Evolutionary conservation across 306 rosid genomes (phyloP).

Genomic region (Spatholobus suberectus): DNA sequence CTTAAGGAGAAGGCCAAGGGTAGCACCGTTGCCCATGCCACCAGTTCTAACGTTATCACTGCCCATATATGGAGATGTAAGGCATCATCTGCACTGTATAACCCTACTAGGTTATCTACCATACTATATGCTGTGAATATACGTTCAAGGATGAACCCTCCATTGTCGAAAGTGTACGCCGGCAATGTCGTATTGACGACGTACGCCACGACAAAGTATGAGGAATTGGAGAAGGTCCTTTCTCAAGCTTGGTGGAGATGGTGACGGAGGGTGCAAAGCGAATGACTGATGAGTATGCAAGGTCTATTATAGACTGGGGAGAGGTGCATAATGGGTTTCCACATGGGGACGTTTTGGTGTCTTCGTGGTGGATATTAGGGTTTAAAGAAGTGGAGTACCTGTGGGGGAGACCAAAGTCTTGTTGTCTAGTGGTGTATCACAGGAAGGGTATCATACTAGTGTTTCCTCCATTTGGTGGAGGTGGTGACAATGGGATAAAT

Average conservation of each 20-base stretch:
- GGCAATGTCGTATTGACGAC: constrained; percentile 68
- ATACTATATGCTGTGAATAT: constrained; percentile 70
- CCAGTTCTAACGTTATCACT: constrained; percentile 63
- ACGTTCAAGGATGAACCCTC: constrained; percentile 59
- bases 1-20: constrained; percentile 65
- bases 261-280: constrained; percentile 64
- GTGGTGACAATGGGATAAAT: constrained; percentile 47
- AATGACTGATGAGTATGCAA: constrained; percentile 68
- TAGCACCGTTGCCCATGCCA: neutral
- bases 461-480: constrained; percentile 58
- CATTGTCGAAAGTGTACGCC: constrained; percentile 44
- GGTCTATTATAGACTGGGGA: constrained; percentile 76
- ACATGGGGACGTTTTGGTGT: constrained; percentile 72
- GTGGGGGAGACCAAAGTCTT: constrained; percentile 80
- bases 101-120: constrained; percentile 53
- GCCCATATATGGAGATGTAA: constrained; percentile 78
- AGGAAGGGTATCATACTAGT: constrained; percentile 68
- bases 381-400: constrained; percentile 78
- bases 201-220: constrained; percentile 49
- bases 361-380: constrained; percentile 87
- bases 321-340: constrained; percentile 71
- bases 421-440: constrained; percentile 68
- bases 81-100: constrained; percentile 47
- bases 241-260: constrained; percentile 61
- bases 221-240: constrained; percentile 48